These are phyloP conservation scores for Priceomyces castillae DNA, from an alignment of 805 yeast species.

Conservation along the genomic window DNA sequence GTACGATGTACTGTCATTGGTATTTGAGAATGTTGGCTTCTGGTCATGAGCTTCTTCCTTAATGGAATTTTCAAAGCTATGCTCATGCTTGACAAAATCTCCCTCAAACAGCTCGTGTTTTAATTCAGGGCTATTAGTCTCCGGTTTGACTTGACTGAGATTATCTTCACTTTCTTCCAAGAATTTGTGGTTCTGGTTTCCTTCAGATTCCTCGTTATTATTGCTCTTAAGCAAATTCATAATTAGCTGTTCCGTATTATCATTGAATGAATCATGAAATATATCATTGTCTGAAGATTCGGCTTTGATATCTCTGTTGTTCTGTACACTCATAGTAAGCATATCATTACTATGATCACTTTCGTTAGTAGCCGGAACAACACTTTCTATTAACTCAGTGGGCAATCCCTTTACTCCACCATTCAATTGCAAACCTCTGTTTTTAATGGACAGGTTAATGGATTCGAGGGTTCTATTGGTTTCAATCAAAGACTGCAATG, in stretches of 20 bases:
- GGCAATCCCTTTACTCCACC: slow-evolving; percentile 45
- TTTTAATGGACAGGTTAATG: slow-evolving; percentile 14
- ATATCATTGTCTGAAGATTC: slow-evolving; percentile 10
- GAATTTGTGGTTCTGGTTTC: background rate
- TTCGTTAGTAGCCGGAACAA: slow-evolving; percentile 22
- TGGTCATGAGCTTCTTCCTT: background rate
- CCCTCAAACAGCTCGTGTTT: background rate
- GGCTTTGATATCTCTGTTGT: slow-evolving; percentile 3
- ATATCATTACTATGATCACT: slow-evolving; percentile 14
- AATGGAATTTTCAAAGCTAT: background rate
- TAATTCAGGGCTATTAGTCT: background rate
- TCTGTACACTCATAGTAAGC: background rate
- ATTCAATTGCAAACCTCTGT: slow-evolving; percentile 32
- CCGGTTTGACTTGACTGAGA: background rate
- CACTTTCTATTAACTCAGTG: slow-evolving; percentile 33
- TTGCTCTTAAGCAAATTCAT: slow-evolving; percentile 34
- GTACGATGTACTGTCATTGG: background rate
- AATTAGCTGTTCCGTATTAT: slow-evolving; percentile 39
- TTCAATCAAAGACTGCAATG: slow-evolving; percentile 33
- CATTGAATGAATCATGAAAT: slow-evolving; percentile 29
- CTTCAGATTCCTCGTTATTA: slow-evolving; percentile 2
- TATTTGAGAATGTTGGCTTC: background rate
- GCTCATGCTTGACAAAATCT: background rate
- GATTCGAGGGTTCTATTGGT: slow-evolving; percentile 27
- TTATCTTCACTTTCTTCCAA: background rate